Conservation (phyloP, 2,329 filamentous ascomycete species). For the Aphanoascus verrucosus region DNA sequence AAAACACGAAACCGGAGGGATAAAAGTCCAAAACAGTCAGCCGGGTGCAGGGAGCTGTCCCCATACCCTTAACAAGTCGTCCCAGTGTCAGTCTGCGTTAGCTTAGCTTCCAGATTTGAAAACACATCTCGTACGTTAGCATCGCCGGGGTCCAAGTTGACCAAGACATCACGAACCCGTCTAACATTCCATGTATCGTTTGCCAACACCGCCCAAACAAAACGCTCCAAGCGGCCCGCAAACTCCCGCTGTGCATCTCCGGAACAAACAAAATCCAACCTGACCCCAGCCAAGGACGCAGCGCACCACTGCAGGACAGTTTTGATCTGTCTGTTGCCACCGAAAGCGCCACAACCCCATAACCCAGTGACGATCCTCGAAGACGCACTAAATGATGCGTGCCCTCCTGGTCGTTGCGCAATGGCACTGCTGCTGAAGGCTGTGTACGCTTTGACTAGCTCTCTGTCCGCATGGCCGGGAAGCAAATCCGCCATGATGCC, state of each 20-base stretch:
- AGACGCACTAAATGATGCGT: constrained; percentile 10
- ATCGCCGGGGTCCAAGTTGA: not conserved
- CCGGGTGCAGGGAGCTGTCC: too few species aligned
- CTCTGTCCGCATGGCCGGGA: constrained; percentile 11
- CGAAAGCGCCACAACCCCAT: constrained; percentile 15
- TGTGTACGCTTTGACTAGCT: constrained; percentile 11
- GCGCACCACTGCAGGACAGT: constrained; percentile 14
- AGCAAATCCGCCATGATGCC: constrained; percentile 9
- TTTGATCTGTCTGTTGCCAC: constrained; percentile 14
- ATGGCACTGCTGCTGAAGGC: constrained; percentile 2
- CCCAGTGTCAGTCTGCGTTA: not conserved
- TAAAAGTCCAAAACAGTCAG: too few species aligned
- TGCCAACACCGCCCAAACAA: not conserved
- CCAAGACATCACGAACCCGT: constrained; percentile 8
- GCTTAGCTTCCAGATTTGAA: not conserved
- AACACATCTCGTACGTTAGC: constrained; percentile 4
- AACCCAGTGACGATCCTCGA: constrained; percentile 12
- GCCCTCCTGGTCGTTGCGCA: not conserved
- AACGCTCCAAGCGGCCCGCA: not conserved
- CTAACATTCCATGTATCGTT: constrained; percentile 1
- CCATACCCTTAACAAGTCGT: not conserved
- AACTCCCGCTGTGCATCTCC: constrained; percentile 8
- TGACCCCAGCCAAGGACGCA: constrained; percentile 13
- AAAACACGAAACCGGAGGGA: too few species aligned
- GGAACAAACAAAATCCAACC: constrained; percentile 10